A percentile compares a stretch with the other conserved stretches of the same genome.
Evolutionary conservation across 331 rosid species (phyloP).

Genomic region (Saraca asoca): DNA sequence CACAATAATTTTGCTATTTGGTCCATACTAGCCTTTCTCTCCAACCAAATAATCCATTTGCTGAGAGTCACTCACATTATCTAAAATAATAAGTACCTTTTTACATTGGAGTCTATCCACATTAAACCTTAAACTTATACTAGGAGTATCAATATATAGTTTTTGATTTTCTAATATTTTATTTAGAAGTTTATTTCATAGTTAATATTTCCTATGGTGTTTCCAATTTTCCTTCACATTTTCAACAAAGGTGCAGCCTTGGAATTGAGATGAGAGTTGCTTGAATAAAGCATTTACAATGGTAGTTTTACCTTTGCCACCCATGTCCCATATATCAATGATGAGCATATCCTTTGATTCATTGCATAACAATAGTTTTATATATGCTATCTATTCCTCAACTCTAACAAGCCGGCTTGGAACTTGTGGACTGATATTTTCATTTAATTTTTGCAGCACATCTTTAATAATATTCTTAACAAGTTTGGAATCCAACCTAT

Average conservation of each 20-base stretch:
- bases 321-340: neutral
- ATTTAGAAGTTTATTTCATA: constrained; percentile 4
- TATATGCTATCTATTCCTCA: too few relatives aligned
- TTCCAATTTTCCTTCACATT: neutral
- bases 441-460: too few relatives aligned
- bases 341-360: neutral
- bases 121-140: neutral
- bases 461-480: too few relatives aligned
- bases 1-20: neutral
- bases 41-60: constrained; percentile 12
- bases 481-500: too few relatives aligned
- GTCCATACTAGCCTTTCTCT: neutral
- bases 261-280: neutral
- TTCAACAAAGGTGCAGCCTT: neutral
- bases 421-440: too few relatives aligned
- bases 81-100: constrained; percentile 5
- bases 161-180: neutral
- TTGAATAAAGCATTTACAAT: neutral
- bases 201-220: neutral
- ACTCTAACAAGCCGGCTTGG: too few relatives aligned
- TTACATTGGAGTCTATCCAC: neutral
- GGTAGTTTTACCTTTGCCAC: neutral
- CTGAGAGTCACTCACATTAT: constrained; percentile 2
- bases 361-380: neutral
- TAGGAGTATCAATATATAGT: too few relatives aligned